Conservation (phyloP, 2,329 filamentous ascomycete genomes). For the Pseudopithomyces chartarum region DNA sequence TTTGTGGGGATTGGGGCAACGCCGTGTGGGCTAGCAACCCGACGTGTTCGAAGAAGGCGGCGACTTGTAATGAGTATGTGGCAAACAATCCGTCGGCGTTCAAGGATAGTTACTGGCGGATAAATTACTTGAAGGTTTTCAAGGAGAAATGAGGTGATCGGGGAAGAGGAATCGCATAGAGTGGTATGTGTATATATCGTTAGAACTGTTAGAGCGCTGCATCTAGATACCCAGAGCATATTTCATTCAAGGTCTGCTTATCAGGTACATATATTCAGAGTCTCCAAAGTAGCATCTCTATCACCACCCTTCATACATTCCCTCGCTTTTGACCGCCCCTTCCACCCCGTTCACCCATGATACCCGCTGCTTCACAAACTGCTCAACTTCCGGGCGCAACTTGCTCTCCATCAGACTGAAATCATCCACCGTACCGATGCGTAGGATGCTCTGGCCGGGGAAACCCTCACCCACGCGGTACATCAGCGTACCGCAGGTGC, state of each 20-base stretch:
- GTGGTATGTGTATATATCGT: no score
- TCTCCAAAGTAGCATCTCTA: no score
- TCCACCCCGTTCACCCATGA: conserved; percentile 50
- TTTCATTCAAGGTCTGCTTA: no score
- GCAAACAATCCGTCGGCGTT: conserved; percentile 24
- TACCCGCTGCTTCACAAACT: conserved; percentile 59
- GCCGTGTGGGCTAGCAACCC: conserved; percentile 9
- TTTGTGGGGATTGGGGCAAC: conserved; percentile 59
- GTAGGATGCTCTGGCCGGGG: conserved; percentile 55
- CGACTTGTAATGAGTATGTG: conserved; percentile 25
- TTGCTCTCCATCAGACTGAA: conserved; percentile 62
- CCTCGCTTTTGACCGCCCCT: not conserved
- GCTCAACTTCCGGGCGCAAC: conserved; percentile 59
- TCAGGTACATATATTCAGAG: no score
- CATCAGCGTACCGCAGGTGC: conserved; percentile 64
- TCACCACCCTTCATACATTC: not conserved
- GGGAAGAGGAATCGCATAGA: not conserved
- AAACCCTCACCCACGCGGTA: conserved; percentile 56
- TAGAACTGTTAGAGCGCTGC: no score
- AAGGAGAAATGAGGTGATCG: not conserved
- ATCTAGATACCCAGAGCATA: no score
- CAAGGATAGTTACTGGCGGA: conserved; percentile 45
- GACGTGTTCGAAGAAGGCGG: conserved; percentile 24
- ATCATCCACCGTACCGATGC: conserved; percentile 68
- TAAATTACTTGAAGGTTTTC: conserved; percentile 47